These are phyloP conservation scores for Prorocentrum cordatum DNA, from an alignment of 169 alveolate genomes.

Conservation along the genomic window DNA sequence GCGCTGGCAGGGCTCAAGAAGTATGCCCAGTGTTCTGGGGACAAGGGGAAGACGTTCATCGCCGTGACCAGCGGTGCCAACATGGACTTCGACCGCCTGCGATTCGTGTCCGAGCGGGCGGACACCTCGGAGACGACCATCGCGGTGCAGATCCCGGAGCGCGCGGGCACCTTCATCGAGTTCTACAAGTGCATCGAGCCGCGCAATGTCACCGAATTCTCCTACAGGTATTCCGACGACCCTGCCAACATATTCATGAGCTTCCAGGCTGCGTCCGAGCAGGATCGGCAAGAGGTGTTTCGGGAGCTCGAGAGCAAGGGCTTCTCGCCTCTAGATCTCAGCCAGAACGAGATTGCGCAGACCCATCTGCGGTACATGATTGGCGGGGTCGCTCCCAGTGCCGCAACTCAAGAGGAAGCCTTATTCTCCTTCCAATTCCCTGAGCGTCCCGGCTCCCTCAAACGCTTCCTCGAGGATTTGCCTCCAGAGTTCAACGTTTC, in stretches of 20 bases:
- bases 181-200: conserved; percentile 38
- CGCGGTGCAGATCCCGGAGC: conserved; percentile 4
- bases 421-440: too few relatives aligned
- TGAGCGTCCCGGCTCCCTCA: too few relatives aligned
- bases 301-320: too few relatives aligned
- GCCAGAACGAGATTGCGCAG: too few relatives aligned
- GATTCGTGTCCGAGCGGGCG: conserved; percentile 70
- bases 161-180: background rate
- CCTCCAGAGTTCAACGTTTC: too few relatives aligned
- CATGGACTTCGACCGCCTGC: conserved; percentile 71
- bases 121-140: conserved; percentile 69
- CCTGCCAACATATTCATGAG: conserved; percentile 39
- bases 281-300: too few relatives aligned
- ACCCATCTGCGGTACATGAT: too few relatives aligned
- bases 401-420: too few relatives aligned
- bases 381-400: too few relatives aligned
- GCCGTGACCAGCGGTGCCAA: conserved; percentile 70
- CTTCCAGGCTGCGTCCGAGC: too few relatives aligned
- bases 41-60: conserved; percentile 18
- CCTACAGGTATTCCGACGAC: conserved; percentile 28
- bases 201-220: conserved; percentile 58
- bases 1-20: conserved; percentile 65
- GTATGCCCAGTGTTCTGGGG: background rate
- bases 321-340: too few relatives aligned
- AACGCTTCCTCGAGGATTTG: too few relatives aligned